Conservation (phyloP, 495 filamentous ascomycete species). For the Aspergillus carlsbadensis region DNA sequence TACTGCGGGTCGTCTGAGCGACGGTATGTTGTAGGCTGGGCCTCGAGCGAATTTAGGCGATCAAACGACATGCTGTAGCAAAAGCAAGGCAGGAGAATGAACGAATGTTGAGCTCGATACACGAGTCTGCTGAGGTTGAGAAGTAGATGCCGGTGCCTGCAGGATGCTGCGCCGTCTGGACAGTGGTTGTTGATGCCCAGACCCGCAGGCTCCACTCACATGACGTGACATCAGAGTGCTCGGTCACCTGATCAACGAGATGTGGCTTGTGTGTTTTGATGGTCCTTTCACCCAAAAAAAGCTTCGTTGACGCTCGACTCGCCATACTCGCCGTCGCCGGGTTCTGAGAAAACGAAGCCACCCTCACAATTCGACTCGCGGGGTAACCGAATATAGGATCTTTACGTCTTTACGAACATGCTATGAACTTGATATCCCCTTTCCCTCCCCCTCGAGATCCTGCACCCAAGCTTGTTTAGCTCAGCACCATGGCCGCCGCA, state of each 20-base stretch:
- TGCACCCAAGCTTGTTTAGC: constrained; percentile 27
- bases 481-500: constrained; percentile 45
- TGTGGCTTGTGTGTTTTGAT: constrained; percentile 47
- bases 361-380: constrained; percentile 2
- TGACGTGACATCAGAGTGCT: constrained; percentile 15
- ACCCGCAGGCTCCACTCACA: constrained; percentile 37
- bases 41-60: constrained; percentile 77
- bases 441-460: constrained; percentile 16
- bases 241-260: constrained; percentile 25
- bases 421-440: constrained; percentile 26
- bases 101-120: constrained; percentile 7
- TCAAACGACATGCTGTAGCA: constrained; percentile 79
- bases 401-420: constrained; percentile 32
- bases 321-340: constrained; percentile 17
- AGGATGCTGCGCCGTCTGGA: constrained; percentile 4
- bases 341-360: not conserved
- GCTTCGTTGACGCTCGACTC: constrained; percentile 19
- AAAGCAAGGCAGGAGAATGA: constrained; percentile 11
- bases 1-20: constrained; percentile 70
- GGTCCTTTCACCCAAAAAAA: constrained; percentile 23
- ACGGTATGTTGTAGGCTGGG: constrained; percentile 68
- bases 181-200: constrained; percentile 25
- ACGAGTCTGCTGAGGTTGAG: not conserved
- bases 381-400: constrained; percentile 8
- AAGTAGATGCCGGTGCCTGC: constrained; percentile 16